Evolutionary conservation across 257 asterid genomes (phyloP).

Genomic region (Solanum neorickii): DNA sequence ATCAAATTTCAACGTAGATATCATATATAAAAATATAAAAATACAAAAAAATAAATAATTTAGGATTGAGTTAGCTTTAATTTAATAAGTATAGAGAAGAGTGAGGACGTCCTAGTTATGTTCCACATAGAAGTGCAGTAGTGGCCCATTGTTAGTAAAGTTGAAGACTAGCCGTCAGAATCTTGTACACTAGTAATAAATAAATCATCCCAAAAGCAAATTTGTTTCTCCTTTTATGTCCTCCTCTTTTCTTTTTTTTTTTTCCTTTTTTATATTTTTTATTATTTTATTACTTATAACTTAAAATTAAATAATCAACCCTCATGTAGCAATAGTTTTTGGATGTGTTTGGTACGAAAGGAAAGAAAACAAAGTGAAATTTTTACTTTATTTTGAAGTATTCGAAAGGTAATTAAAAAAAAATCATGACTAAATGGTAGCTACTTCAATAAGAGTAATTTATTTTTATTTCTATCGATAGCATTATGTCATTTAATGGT

Average conservation of each 20-base stretch:
- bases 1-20: fast-evolving
- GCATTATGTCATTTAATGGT: no score
- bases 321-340: neutral
- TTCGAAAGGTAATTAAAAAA: no score
- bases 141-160: neutral
- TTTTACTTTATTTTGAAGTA: no score
- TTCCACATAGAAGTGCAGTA: neutral
- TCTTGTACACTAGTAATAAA: neutral
- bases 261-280: no score
- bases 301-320: neutral
- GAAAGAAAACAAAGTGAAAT: no score
- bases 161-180: neutral
- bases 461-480: no score
- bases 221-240: neutral
- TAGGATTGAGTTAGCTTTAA: neutral
- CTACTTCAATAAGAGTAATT: no score
- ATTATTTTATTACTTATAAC: neutral
- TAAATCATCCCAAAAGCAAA: neutral
- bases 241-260: neutral
- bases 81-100: no score
- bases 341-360: no score
- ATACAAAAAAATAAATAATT: neutral
- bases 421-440: no score
- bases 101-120: neutral
- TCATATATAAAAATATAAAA: neutral